Base-by-base conservation (phyloP, 306 rosid species). In the Begonia masoniana region DNA sequence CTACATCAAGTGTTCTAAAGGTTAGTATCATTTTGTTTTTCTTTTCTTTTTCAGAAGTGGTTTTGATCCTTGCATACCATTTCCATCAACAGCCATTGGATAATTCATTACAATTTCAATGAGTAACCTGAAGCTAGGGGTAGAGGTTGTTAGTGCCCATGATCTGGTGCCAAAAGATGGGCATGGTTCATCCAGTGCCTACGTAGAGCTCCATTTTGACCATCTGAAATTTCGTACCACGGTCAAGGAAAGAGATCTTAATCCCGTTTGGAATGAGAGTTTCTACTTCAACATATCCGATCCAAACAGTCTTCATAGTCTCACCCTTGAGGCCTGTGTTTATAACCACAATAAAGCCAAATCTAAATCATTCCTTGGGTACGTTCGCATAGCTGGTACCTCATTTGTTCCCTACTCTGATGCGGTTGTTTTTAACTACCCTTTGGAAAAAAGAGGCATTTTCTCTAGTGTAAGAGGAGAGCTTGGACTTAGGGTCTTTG, bases 401-500 rank as follows among this genome's bases (percentile, higher is more conserved):
- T 91, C 99, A 10, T 91, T 91, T 56, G 99, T 91, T 13, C 68
- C 88, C 4, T 67, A 78, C 59, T 68, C 99, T 36, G 99, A 91
- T 58, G 96, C 96, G 58, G 75, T 71, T 61, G 74, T 81, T 65
- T 61, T 83, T 69, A 88, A 81, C 77, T 91, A 91, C 61, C 99
- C 99, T 55, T 59, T 91, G 11, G 99, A 91, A 56, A 91, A 74
- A 65, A 74, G 59, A 58, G 55, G 54, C 56, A 3, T 91, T 15
- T 74, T 83, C 12, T 83, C 94, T 0, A 78, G 83, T 2, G 60
- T 73, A 12, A 83, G 79, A 62, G 96, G 99, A 42, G 99, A 91
- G 68, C 85, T 91, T 68, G 96, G 99, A 58, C 76, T 91, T 63
- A 86, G 83, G 76, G 96, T 86, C 11, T 91, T 78, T 51, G 75